Base-by-base conservation (phyloP, 2,329 filamentous ascomycete genomes). In the Hirsutella minnesotensis region DNA sequence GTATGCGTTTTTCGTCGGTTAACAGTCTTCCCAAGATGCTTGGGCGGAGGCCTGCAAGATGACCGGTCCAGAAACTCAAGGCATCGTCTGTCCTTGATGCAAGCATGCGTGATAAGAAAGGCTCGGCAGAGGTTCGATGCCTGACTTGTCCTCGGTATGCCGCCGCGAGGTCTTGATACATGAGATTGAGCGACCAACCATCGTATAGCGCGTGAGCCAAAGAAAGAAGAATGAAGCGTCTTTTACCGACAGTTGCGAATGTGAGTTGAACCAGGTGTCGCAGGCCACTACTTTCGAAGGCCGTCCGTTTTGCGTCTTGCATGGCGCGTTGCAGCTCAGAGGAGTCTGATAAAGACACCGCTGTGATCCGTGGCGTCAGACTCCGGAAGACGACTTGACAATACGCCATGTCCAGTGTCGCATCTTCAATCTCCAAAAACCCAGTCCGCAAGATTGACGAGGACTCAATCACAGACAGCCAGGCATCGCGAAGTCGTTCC, bases 191-290 rank as follows among this genome's bases (percentile, higher is more conserved):
- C 3, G 88, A 94, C 76, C 81, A 88, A 1, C 89, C 89, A 55
- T 95, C 89, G 50, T 95, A 95, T 18, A 95, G 69, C 2, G 88
- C 86, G 60, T 95, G 89, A 0, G 88, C 75, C 33, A 95, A 79
- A 0, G 86, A 89, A 1, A 95, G 57, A 4, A 81, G 54, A 2
- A 81, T 48, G 43, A 71, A 75, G 3, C 46, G 60, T 30, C 52
- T 54, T 13, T 46, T 51, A 3, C 47, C 61, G 1, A 59, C 55
- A 5, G 46, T 53, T 3, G 60, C 61, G 41, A 76, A 61, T 0
- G 57, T 60, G 1, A 81, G 52, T 42, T 77, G 74, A 7, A 81
- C 59, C 3, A 81, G 52, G 9, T 61, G 41, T 1, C 56, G 53
- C 9, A 41, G 42, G 0, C 64, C 72, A 52, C 58, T 40, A 20